Percentiles rank a stretch among this genome's conserved stretches.
These are phyloP conservation scores for Cornus kousa DNA, from an alignment of 148 eudicot species.

Conservation along the genomic window DNA sequence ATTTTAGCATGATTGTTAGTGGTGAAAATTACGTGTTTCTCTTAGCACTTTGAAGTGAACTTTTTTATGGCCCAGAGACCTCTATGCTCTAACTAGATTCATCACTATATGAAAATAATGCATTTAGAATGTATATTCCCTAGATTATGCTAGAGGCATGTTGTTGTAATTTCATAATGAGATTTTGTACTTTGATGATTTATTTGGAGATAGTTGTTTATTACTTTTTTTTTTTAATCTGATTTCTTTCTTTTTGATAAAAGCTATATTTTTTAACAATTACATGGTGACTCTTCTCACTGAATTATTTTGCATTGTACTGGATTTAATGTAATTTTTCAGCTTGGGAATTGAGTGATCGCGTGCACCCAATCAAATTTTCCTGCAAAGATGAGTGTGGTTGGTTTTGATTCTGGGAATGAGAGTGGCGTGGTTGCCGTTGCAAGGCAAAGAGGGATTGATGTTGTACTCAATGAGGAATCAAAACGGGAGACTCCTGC, in stretches of 20 bases:
- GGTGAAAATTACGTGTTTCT: no score
- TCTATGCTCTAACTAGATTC: no score
- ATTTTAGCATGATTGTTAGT: no score
- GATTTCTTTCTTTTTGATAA: no score
- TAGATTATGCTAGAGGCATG: no score
- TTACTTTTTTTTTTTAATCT: neutral
- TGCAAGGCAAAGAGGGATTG: conserved; percentile 96
- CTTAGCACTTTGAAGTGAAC: no score
- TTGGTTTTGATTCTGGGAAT: conserved; percentile 91
- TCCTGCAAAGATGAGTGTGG: conserved; percentile 74
- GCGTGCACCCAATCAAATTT: neutral
- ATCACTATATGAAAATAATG: no score
- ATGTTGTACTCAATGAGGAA: conserved; percentile 92
- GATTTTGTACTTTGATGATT: no score
- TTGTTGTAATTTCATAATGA: no score
- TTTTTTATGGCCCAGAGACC: no score
- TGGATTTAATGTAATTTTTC: neutral
- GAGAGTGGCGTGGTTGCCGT: conserved; percentile 95
- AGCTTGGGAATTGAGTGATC: neutral
- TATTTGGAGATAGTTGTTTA: neutral
- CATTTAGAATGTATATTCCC: no score
- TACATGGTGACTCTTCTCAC: neutral
- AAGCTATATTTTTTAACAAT: no score
- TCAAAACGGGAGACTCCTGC: conserved; percentile 96
- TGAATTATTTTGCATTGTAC: neutral